Evolutionary conservation across 2,329 filamentous ascomycete genomes (phyloP).

Genomic region (Nemania sp.): DNA sequence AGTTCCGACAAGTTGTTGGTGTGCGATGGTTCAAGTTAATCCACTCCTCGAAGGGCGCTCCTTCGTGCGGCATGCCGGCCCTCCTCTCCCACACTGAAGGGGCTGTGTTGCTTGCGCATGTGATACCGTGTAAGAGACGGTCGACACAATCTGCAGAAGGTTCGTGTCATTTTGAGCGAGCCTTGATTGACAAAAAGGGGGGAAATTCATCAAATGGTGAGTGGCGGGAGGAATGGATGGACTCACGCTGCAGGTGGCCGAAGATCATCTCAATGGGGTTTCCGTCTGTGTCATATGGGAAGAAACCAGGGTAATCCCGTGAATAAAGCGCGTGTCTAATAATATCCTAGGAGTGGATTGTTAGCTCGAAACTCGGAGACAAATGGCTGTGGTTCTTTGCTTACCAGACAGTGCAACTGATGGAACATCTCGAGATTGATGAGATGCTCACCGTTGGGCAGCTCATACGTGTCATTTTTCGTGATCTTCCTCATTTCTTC

Average conservation of each 20-base stretch:
- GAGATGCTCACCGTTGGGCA: neutral
- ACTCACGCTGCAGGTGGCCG: neutral
- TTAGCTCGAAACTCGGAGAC: neutral
- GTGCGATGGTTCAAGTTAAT: neutral
- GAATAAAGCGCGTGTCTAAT: slow-evolving; percentile 3
- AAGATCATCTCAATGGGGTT: neutral
- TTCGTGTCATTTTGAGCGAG: neutral
- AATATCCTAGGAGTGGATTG: neutral
- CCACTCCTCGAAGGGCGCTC: slow-evolving; percentile 1
- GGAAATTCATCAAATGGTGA: neutral
- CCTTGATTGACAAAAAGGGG: no score
- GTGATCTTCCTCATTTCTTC: neutral
- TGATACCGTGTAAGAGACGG: slow-evolving; percentile 1
- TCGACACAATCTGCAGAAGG: slow-evolving; percentile 1
- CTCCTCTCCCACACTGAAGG: neutral
- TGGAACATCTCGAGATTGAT: slow-evolving; percentile 5
- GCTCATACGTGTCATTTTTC: neutral
- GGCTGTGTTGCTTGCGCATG: slow-evolving; percentile 4
- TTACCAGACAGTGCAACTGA: slow-evolving; percentile 1
- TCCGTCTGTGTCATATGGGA: neutral
- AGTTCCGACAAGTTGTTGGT: neutral
- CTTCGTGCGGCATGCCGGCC: neutral
- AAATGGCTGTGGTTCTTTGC: no score
- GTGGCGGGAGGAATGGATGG: neutral
- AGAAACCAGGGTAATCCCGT: neutral